Percentiles rank a stretch among this genome's conserved stretches.
Evolutionary conservation across 306 rosid species (phyloP).

Genomic region (Quercus gilva): DNA sequence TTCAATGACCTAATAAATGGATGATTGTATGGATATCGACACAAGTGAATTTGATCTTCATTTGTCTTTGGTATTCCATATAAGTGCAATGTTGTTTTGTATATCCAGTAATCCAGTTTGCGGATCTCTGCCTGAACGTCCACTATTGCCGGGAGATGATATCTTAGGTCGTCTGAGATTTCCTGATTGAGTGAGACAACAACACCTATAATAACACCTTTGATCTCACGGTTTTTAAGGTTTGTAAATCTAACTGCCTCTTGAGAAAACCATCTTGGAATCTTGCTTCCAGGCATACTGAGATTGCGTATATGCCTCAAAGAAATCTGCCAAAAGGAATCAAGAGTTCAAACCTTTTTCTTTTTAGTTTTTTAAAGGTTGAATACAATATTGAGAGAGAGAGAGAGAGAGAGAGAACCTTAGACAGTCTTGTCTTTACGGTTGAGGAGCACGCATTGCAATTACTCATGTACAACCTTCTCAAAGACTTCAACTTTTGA

Average conservation of each 20-base stretch:
- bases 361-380: no score
- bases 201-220: slow-evolving; percentile 40
- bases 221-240: slow-evolving; percentile 31
- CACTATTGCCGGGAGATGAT: slow-evolving; percentile 15
- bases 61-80: slow-evolving; percentile 46
- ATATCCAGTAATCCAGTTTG: slow-evolving; percentile 27
- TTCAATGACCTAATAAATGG: slow-evolving; percentile 27
- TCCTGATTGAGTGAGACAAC: slow-evolving; percentile 48
- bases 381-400: background rate
- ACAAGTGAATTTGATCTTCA: slow-evolving; percentile 51
- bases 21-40: slow-evolving; percentile 30
- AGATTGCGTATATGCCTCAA: slow-evolving; percentile 47
- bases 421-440: slow-evolving; percentile 42
- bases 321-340: slow-evolving; percentile 32
- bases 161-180: slow-evolving; percentile 10
- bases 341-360: no score
- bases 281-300: slow-evolving; percentile 58
- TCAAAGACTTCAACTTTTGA: slow-evolving; percentile 53
- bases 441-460: slow-evolving; percentile 45
- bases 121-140: slow-evolving; percentile 43
- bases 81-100: slow-evolving; percentile 18
- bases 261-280: slow-evolving; percentile 56
- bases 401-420: slow-evolving; percentile 34
- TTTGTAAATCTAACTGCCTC: slow-evolving; percentile 33
- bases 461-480: slow-evolving; percentile 41